Evolutionary conservation across 352 stramenopile genomes (phyloP), one percentile per base, ranked within the genome.

Genomic region (Phytophthora tubulina): DNA sequence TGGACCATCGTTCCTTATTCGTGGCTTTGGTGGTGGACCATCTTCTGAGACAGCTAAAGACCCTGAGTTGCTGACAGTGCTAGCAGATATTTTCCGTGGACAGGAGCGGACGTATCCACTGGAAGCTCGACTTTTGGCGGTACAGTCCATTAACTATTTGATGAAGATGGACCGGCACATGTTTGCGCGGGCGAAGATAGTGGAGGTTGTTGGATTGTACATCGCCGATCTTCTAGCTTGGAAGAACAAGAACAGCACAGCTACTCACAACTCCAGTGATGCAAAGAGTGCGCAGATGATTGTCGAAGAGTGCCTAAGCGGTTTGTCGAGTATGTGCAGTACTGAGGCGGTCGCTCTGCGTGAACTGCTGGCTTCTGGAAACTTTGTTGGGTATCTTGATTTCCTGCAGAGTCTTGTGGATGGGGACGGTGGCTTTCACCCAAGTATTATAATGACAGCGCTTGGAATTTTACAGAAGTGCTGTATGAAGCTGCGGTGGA

Each of bases 101-200:
- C 53, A 83, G 6, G 48, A 78, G 46, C 46, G 46, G 3, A 68
- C 62, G 13, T 92, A 86, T 67, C 42, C 76, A 2, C 39, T 76
- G 8, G 79, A 90, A 70, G 72, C 88, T 30, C 80, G 85, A 3
- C 64, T 93, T 0, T 67, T 96, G 33, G 84, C 87, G 1, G 67
- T 93, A 27, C 89, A 96, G 59, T 94, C 89, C 5, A 88, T 95
- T 70, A 95, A 95, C 64, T 96, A 96, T 69, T 63, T 96, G 45
- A 76, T 94, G 52, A 96, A 95, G 70, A 85, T 96, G 84, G 87
- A 96, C 57, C 73, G 79, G 9, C 78, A 89, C 46, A 67, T 89
- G 56, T 85, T 91, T 51, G 65, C 81, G 13, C 78, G 84, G 13
- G 67, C 83, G 3, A 76, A 81, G 4, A 76, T 84, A 32, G 35